These are phyloP conservation scores for Pseudocercospora eumusae DNA, from an alignment of 2,329 filamentous ascomycete genomes.

Conservation along the genomic window DNA sequence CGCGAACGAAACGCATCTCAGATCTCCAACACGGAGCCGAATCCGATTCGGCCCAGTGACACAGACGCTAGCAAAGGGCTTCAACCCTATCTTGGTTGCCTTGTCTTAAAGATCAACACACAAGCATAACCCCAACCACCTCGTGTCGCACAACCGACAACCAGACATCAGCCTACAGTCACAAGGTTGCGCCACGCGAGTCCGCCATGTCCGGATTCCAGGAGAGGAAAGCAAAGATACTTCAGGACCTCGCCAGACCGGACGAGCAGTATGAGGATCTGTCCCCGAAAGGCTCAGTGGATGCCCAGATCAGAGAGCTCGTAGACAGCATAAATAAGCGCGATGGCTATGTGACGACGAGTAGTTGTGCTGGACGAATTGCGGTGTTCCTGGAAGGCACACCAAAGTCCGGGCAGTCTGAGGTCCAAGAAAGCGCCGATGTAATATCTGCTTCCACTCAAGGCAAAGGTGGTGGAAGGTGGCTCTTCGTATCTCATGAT, in stretches of 20 bases:
- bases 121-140: background rate
- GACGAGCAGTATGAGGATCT: constrained; percentile 74
- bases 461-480: constrained; percentile 81
- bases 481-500: constrained; percentile 87
- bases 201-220: constrained; percentile 13
- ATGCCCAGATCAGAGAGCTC: constrained; percentile 73
- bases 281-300: constrained; percentile 86
- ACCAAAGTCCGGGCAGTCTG: constrained; percentile 44
- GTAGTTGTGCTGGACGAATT: constrained; percentile 84
- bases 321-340: constrained; percentile 76
- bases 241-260: constrained; percentile 68
- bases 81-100: background rate
- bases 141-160: background rate
- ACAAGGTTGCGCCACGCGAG: background rate
- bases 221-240: constrained; percentile 69
- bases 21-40: background rate
- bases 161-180: background rate
- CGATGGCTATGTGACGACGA: constrained; percentile 82
- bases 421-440: constrained; percentile 8
- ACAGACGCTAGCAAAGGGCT: background rate
- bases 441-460: constrained; percentile 54
- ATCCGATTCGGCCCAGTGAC: background rate
- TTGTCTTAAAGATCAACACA: background rate
- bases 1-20: background rate
- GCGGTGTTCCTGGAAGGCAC: constrained; percentile 84